Percentiles rank a stretch among this genome's conserved stretches.
Conservation (phyloP, 768 basidiomycete genomes). For the Pholiota molesta region DNA sequence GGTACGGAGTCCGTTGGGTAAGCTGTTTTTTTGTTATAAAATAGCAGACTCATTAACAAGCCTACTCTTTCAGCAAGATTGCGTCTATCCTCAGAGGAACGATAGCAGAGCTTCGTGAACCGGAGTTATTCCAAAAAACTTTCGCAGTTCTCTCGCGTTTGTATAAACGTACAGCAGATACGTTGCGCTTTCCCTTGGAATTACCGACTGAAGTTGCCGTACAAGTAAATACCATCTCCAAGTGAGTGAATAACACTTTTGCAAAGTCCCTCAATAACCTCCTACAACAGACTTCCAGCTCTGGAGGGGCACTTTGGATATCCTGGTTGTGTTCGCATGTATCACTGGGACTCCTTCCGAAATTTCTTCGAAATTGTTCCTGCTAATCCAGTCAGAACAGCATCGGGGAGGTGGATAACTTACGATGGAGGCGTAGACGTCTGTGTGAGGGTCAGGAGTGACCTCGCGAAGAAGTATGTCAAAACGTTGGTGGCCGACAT, state of each 20-base stretch:
- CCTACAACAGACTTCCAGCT: background rate
- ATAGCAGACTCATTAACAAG: background rate
- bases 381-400: background rate
- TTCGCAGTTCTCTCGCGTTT: background rate
- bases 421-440: background rate
- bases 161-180: background rate
- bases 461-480: background rate
- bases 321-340: background rate
- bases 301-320: background rate
- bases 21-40: background rate
- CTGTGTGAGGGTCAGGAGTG: background rate
- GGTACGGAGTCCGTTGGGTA: background rate
- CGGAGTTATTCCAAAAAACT: background rate
- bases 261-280: background rate
- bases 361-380: background rate
- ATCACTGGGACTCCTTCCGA: background rate
- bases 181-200: background rate
- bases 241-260: background rate
- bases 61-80: too few species aligned
- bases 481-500: background rate
- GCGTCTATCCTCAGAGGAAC: too few species aligned
- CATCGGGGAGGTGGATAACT: background rate
- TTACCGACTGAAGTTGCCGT: background rate
- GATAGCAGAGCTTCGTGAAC: too few species aligned
- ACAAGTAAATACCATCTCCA: background rate